phyloP scores from a whole-genome alignment of 2,329 filamentous ascomycete genomes.

The Ophiostoma piceae region DNA sequence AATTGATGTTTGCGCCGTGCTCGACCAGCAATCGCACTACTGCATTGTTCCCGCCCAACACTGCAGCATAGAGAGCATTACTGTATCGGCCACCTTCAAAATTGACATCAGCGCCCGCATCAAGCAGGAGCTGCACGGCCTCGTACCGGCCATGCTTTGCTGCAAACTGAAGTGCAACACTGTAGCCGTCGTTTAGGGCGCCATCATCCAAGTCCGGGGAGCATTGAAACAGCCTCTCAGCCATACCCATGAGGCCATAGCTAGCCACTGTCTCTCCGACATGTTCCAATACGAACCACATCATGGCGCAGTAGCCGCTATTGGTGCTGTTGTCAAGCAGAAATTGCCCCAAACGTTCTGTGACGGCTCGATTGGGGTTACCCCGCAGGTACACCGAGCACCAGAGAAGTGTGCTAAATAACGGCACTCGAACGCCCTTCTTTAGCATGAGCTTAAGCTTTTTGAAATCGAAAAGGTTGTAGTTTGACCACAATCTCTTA shows the following conservation, averaged over 20 bases:
- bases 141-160: neutral
- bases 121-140: neutral
- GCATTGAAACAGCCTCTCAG: neutral
- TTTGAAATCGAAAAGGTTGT: neutral
- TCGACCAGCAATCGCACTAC: neutral
- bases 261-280: neutral
- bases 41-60: neutral
- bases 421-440: neutral
- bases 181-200: neutral
- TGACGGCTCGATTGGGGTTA: neutral
- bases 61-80: neutral
- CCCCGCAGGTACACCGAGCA: neutral
- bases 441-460: neutral
- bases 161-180: neutral
- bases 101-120: neutral
- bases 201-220: neutral
- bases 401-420: neutral
- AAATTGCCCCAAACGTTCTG: neutral
- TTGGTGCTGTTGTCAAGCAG: neutral
- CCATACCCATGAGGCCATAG: neutral
- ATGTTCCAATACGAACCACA: neutral
- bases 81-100: neutral
- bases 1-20: neutral
- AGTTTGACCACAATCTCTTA: accelerated
- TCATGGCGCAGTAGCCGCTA: neutral